Conservation (phyloP, 106 monocot species). For the Dendrobium officinale region DNA sequence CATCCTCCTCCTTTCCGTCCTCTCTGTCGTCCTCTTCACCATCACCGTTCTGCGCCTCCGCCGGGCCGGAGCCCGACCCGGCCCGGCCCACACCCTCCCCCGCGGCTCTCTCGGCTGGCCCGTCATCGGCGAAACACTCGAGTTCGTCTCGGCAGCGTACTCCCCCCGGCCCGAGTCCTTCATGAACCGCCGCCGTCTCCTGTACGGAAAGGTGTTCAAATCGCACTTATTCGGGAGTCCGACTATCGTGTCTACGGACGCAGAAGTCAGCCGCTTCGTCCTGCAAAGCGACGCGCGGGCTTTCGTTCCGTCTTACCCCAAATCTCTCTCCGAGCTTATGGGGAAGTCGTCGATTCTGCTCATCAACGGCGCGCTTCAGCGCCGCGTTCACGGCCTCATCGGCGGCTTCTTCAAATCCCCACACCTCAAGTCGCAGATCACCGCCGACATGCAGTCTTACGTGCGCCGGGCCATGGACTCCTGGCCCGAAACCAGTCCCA, state of each 20-base stretch:
- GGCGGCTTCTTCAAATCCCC: slow-evolving; percentile 82
- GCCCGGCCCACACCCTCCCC: slow-evolving; percentile 23
- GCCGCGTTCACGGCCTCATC: slow-evolving; percentile 71
- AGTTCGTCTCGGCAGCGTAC: slow-evolving; percentile 81
- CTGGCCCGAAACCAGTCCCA: slow-evolving; percentile 48
- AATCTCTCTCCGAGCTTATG: slow-evolving; percentile 78
- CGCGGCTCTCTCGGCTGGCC: slow-evolving; percentile 73
- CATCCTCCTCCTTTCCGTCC: background rate
- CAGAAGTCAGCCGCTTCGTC: slow-evolving; percentile 67
- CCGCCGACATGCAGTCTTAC: slow-evolving; percentile 52
- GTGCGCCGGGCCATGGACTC: slow-evolving; percentile 27
- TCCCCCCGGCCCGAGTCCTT: slow-evolving; percentile 73
- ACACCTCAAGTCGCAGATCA: slow-evolving; percentile 54
- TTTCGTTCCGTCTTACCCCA: slow-evolving; percentile 89
- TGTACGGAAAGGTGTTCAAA: slow-evolving; percentile 82
- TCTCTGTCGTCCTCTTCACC: background rate
- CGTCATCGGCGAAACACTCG: slow-evolving; percentile 81
- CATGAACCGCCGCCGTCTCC: slow-evolving; percentile 75
- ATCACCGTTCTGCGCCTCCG: background rate
- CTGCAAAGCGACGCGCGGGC: slow-evolving; percentile 62
- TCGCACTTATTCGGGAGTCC: slow-evolving; percentile 89
- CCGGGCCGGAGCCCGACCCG: background rate
- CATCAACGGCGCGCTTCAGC: slow-evolving; percentile 65
- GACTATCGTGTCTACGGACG: slow-evolving; percentile 78
- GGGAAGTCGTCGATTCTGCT: slow-evolving; percentile 84